These are phyloP conservation scores for Creolimax fragrantissima DNA, from an alignment of 78 protist genomes.

Conservation along the genomic window DNA sequence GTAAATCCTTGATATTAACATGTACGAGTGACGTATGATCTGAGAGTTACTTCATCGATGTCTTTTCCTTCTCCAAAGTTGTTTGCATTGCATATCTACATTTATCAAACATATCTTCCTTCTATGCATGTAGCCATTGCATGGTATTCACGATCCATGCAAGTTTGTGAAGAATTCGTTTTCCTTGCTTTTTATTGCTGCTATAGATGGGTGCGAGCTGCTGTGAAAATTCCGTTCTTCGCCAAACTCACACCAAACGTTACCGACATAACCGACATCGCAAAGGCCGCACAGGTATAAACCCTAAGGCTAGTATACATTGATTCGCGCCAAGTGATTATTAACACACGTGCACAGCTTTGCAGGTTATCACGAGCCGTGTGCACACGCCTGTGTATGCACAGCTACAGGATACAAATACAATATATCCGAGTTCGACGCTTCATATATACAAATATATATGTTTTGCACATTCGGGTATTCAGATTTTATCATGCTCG, in stretches of 20 bases:
- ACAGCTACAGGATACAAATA: too few species aligned
- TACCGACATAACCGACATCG: constrained; percentile 71
- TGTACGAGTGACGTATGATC: too few species aligned
- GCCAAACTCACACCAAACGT: constrained; percentile 94
- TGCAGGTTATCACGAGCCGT: not conserved
- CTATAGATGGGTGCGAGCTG: constrained; percentile 63
- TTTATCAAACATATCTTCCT: not conserved
- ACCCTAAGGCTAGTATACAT: too few species aligned
- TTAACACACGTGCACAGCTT: not conserved
- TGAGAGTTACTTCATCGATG: too few species aligned
- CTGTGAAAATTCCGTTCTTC: constrained; percentile 77
- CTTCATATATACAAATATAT: not conserved
- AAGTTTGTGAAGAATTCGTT: too few species aligned
- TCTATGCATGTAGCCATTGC: too few species aligned
- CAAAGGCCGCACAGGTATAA: constrained; percentile 78
- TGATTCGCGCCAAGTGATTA: not conserved
- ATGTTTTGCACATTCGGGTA: not conserved
- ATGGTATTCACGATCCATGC: too few species aligned
- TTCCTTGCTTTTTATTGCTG: too few species aligned
- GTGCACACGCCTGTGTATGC: not conserved
- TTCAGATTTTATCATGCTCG: not conserved
- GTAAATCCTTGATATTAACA: too few species aligned
- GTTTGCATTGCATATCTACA: not conserved
- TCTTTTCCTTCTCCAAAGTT: too few species aligned
- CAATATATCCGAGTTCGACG: too few species aligned